Evolutionary conservation across 1,284 basidiomycete species (phyloP).

Genomic region (Testicularia cyperi): DNA sequence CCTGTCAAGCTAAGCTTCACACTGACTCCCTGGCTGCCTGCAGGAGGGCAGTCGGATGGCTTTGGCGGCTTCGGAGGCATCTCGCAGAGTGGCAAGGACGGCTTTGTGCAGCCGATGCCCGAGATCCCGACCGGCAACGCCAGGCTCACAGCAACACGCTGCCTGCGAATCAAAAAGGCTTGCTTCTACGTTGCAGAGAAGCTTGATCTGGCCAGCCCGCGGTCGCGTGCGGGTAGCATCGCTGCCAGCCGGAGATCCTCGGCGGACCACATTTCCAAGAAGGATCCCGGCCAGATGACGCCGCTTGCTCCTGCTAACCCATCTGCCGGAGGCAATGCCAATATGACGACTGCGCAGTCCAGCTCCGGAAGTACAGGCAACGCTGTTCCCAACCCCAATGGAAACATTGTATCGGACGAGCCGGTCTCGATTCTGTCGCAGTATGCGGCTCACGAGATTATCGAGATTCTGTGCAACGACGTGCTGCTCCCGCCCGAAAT

Average conservation of each 20-base stretch:
- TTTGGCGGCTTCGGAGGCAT: slow-evolving; percentile 20
- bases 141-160: slow-evolving; percentile 81
- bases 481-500: slow-evolving; percentile 76
- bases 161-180: slow-evolving; percentile 81
- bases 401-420: background rate
- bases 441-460: slow-evolving; percentile 69
- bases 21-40: slow-evolving; percentile 69
- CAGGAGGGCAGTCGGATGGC: slow-evolving; percentile 11
- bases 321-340: background rate
- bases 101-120: slow-evolving; percentile 12
- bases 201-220: slow-evolving; percentile 66
- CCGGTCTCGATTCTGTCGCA: background rate
- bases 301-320: background rate
- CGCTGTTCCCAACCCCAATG: background rate
- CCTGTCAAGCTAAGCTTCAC: slow-evolving; percentile 69
- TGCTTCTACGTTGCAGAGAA: slow-evolving; percentile 84
- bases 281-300: background rate
- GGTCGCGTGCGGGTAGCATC: slow-evolving; percentile 19
- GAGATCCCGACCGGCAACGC: slow-evolving; percentile 68
- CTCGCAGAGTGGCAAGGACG: background rate
- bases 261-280: slow-evolving; percentile 1
- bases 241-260: slow-evolving; percentile 27
- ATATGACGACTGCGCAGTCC: background rate
- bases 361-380: background rate
- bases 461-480: slow-evolving; percentile 86